A percentile compares a stretch with the other conserved stretches of the same genome.
Conservation (phyloP, 352 stramenopile species). For the Blastocystis sp. region DNA sequence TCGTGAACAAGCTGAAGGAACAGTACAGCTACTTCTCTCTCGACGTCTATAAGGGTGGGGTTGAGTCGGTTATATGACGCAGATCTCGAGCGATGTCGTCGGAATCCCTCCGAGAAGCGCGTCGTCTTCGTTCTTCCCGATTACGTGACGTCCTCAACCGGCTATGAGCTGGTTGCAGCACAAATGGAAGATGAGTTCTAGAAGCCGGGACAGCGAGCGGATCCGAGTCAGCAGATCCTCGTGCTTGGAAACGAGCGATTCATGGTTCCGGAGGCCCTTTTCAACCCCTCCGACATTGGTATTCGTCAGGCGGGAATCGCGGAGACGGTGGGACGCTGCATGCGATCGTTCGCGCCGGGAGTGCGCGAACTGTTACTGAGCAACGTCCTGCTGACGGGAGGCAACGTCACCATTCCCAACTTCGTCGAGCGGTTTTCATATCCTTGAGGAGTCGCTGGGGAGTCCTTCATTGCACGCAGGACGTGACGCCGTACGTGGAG, state of each 20-base stretch:
- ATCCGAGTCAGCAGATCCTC: conserved; percentile 29
- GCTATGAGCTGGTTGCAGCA: conserved; percentile 6
- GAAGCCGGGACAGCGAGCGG: not conserved
- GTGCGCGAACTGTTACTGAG: not conserved
- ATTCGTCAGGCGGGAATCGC: conserved; percentile 39
- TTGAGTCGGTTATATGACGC: not conserved
- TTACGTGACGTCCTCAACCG: conserved; percentile 25
- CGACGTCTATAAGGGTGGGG: not conserved
- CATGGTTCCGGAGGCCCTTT: conserved; percentile 46
- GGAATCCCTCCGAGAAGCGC: not conserved
- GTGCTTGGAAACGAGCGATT: conserved; percentile 15
- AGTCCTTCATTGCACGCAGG: not conserved
- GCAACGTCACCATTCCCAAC: not conserved
- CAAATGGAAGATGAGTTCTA: not conserved
- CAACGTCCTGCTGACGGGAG: conserved; percentile 4
- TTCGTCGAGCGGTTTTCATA: conserved; percentile 38
- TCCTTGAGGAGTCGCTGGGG: not conserved
- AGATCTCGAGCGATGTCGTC: not conserved
- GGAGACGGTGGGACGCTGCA: not conserved
- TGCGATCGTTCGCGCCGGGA: not conserved
- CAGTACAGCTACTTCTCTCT: conserved; percentile 26
- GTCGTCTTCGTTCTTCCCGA: conserved; percentile 35
- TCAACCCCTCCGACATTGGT: conserved; percentile 38
- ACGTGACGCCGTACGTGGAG: not conserved
- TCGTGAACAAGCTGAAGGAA: conserved; percentile 37